Conservation (phyloP, 495 filamentous ascomycete species). For the Hypoxylon fuscum region DNA sequence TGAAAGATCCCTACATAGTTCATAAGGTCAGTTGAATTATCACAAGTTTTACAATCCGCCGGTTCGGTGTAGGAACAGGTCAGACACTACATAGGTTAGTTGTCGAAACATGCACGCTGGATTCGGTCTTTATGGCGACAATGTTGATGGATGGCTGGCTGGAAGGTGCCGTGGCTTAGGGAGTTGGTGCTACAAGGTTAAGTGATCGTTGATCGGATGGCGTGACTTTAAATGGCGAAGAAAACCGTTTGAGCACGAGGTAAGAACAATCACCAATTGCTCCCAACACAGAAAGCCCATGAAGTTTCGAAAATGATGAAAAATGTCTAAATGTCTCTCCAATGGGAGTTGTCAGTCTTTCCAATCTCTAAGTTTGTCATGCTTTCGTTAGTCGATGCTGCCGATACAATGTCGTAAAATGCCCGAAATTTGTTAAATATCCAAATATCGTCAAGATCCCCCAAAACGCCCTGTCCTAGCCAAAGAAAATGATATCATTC, state of each 20-base stretch:
- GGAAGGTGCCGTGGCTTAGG: background rate
- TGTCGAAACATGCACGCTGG: constrained; percentile 19
- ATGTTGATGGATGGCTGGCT: background rate
- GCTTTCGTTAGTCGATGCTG: constrained; percentile 25
- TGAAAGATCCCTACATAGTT: no score
- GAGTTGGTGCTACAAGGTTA: background rate
- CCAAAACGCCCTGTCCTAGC: constrained; percentile 27
- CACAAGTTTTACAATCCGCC: no score
- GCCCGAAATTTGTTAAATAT: background rate
- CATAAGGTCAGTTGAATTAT: no score
- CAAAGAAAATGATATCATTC: constrained; percentile 5
- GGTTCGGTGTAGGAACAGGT: no score
- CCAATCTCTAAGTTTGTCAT: constrained; percentile 26
- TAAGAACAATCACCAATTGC: constrained; percentile 27
- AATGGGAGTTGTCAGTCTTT: constrained; percentile 34
- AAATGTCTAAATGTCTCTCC: constrained; percentile 32
- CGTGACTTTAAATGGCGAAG: background rate
- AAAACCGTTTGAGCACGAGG: background rate
- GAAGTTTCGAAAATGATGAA: constrained; percentile 12
- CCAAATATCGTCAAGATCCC: constrained; percentile 20
- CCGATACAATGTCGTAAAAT: constrained; percentile 22
- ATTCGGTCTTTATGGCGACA: background rate
- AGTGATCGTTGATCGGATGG: background rate
- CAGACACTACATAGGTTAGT: background rate
- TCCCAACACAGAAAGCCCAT: constrained; percentile 16